Percentiles rank a stretch among this genome's conserved stretches.
Evolutionary conservation across 331 rosid genomes (phyloP).

Genomic region (Quercus phellos): DNA sequence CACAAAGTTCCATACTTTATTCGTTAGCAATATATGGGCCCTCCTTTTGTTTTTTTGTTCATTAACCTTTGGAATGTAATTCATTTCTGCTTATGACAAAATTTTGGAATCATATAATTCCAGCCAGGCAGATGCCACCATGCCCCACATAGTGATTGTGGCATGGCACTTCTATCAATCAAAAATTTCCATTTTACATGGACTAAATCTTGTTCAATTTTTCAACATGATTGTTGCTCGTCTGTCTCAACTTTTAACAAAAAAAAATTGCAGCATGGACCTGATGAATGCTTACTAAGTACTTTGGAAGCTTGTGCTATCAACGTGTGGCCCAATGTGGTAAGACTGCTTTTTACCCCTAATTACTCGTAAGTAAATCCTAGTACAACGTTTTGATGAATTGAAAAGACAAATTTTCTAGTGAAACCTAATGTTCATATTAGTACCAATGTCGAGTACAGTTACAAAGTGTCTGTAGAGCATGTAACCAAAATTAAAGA

Average conservation of each 20-base stretch:
- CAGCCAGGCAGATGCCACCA: background rate
- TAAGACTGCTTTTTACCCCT: conserved; percentile 12
- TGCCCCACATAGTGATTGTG: background rate
- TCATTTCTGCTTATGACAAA: background rate
- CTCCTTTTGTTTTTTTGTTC: background rate
- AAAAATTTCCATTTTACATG: too few relatives aligned
- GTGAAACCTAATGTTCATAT: too few relatives aligned
- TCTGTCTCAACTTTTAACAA: background rate
- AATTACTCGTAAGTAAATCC: background rate
- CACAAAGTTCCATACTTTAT: background rate
- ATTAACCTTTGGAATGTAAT: background rate
- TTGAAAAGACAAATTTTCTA: background rate
- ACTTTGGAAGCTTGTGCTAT: conserved; percentile 49
- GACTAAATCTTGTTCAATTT: too few relatives aligned
- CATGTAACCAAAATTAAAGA: too few relatives aligned
- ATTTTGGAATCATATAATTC: background rate
- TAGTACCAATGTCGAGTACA: too few relatives aligned
- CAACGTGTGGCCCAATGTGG: conserved; percentile 37
- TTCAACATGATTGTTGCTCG: background rate
- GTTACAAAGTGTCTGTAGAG: too few relatives aligned
- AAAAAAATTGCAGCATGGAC: conserved; percentile 40
- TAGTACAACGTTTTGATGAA: background rate
- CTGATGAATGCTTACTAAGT: conserved; percentile 48
- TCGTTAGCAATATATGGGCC: background rate
- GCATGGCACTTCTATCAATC: background rate